These are phyloP conservation scores for Allium cepa DNA, from an alignment of 106 monocot genomes.

Conservation along the genomic window DNA sequence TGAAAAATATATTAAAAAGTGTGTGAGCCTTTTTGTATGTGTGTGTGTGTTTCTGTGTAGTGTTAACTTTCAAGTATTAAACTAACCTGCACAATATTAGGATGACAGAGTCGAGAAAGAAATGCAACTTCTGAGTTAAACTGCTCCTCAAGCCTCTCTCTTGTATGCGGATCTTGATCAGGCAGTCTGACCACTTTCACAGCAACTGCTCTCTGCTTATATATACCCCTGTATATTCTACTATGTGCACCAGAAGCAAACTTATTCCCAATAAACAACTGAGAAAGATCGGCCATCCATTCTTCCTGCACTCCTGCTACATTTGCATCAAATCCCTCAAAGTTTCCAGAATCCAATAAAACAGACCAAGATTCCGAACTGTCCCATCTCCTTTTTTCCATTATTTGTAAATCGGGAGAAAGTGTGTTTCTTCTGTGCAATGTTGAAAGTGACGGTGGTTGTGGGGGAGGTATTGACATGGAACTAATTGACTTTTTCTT, in stretches of 20 bases:
- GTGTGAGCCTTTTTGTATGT: no score
- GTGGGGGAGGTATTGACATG: slow-evolving; percentile 15
- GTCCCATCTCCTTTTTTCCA: slow-evolving; percentile 72
- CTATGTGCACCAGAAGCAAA: slow-evolving; percentile 89
- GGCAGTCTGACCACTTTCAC: slow-evolving; percentile 86
- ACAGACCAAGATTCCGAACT: slow-evolving; percentile 94
- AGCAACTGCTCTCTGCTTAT: slow-evolving; percentile 82
- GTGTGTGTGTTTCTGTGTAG: background rate
- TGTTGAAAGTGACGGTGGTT: slow-evolving; percentile 10
- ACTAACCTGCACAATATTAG: slow-evolving; percentile 84
- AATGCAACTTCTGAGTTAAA: slow-evolving; percentile 84
- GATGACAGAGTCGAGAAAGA: slow-evolving; percentile 78
- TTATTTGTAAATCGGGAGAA: slow-evolving; percentile 41
- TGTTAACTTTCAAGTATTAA: no score
- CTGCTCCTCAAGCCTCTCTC: slow-evolving; percentile 50
- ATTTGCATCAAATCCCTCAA: slow-evolving; percentile 10
- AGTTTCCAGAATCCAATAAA: slow-evolving; percentile 54
- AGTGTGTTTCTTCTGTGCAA: slow-evolving; percentile 8
- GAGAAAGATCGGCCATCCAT: slow-evolving; percentile 96
- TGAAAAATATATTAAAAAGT: no score
- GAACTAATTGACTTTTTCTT: slow-evolving; percentile 12
- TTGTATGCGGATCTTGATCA: slow-evolving; percentile 51
- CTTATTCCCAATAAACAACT: slow-evolving; percentile 83
- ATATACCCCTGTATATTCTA: slow-evolving; percentile 86
- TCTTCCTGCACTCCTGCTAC: slow-evolving; percentile 40